phyloP scores from a whole-genome alignment of 1,139 yeast genomes.

The Diutina sp. region DNA sequence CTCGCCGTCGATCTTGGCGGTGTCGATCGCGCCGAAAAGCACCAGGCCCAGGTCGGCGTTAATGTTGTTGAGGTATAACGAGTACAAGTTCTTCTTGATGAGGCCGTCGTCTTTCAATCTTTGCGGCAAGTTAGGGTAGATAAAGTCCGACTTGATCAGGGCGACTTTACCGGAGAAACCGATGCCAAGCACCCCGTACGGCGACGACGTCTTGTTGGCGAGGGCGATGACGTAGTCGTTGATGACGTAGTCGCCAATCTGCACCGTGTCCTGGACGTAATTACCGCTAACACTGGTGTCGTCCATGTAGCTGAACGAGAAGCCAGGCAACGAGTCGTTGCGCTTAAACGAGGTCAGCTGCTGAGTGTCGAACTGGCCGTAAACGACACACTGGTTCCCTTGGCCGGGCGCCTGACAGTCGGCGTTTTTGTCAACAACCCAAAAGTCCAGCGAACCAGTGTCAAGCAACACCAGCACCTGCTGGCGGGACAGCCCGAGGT shows the following conservation, averaged over 20 bases:
- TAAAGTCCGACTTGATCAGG: constrained; percentile 4
- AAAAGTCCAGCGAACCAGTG: constrained; percentile 3
- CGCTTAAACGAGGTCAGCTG: background rate
- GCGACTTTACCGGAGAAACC: constrained; percentile 43
- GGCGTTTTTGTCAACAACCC: background rate
- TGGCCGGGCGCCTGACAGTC: background rate
- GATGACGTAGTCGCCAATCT: background rate
- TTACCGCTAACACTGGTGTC: background rate
- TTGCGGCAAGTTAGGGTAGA: constrained; percentile 19
- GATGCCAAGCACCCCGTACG: constrained; percentile 50
- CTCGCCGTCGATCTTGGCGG: constrained; percentile 32
- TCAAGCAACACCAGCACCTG: background rate
- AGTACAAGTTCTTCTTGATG: constrained; percentile 39
- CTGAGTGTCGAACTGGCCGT: constrained; percentile 4
- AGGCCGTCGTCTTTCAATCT: constrained; percentile 25
- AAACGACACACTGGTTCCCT: background rate
- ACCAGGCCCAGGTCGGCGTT: constrained; percentile 29
- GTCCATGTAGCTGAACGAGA: background rate
- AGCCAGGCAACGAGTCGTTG: background rate
- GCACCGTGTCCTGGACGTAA: background rate
- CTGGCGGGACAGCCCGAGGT: background rate
- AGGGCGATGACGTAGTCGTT: constrained; percentile 28
- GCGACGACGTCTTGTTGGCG: constrained; percentile 38
- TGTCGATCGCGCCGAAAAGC: constrained; percentile 49
- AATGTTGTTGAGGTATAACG: constrained; percentile 32